Evolutionary conservation across 2,329 filamentous ascomycete species (phyloP).

Genomic region (Alternaria infectoria): DNA sequence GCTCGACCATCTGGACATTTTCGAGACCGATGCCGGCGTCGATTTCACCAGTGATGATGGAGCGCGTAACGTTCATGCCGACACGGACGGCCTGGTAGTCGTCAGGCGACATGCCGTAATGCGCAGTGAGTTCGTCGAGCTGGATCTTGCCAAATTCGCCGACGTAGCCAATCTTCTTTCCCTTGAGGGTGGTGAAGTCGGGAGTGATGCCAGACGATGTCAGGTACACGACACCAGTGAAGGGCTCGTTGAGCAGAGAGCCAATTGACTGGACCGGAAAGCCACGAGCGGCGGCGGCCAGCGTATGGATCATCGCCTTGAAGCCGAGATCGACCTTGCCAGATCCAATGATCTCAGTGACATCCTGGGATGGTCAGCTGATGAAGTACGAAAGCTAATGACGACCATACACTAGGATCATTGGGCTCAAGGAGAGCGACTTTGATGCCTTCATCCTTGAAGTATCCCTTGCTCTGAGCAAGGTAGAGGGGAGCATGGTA

Average conservation of each 20-base stretch:
- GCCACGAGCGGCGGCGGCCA: conserved; percentile 76
- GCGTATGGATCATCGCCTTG: conserved; percentile 85
- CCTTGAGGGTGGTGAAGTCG: conserved; percentile 76
- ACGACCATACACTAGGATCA: conserved; percentile 67
- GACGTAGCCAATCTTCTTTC: conserved; percentile 79
- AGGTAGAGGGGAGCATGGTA: conserved; percentile 82
- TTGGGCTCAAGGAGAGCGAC: conserved; percentile 79
- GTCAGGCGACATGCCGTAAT: conserved; percentile 74
- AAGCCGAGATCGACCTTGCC: conserved; percentile 79
- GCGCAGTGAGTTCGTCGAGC: conserved; percentile 78
- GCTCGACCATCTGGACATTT: conserved; percentile 83
- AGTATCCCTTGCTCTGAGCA: conserved; percentile 77
- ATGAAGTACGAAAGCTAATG: not conserved
- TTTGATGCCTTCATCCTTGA: conserved; percentile 76
- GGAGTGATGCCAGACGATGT: conserved; percentile 75
- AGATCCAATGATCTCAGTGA: conserved; percentile 80
- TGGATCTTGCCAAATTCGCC: conserved; percentile 83
- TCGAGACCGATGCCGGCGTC: conserved; percentile 79
- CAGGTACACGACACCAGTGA: conserved; percentile 79
- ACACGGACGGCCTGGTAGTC: conserved; percentile 81
- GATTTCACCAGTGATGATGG: conserved; percentile 74
- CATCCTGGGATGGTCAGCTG: conserved; percentile 58
- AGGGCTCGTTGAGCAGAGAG: conserved; percentile 78
- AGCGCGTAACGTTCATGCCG: conserved; percentile 81
- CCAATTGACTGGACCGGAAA: conserved; percentile 77